phyloP scores from a whole-genome alignment of 2,329 filamentous ascomycete genomes.

The Myrmaecium sp. region DNA sequence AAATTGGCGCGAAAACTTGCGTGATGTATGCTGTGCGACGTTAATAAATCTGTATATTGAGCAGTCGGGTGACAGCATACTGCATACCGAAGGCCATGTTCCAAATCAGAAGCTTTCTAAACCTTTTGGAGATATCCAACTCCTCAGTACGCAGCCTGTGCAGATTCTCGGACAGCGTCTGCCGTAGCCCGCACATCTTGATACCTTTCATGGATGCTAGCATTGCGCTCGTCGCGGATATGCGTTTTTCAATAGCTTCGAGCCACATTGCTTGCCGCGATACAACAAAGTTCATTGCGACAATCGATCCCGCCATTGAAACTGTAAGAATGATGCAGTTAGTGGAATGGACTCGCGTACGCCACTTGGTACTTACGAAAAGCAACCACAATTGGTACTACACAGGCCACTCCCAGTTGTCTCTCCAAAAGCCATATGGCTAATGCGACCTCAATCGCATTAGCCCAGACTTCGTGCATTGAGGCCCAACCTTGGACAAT shows the following conservation, averaged over 20 bases:
- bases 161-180: conserved; percentile 13
- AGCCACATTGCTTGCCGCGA: conserved; percentile 23
- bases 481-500: conserved; percentile 18
- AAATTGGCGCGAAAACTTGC: conserved; percentile 23
- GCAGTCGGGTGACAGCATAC: too few species aligned
- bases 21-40: conserved; percentile 14
- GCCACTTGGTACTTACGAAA: conserved; percentile 13
- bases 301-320: conserved; percentile 12
- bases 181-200: conserved; percentile 26
- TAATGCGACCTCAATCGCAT: conserved; percentile 25
- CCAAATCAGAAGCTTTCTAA: conserved; percentile 18
- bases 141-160: conserved; percentile 17
- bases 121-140: conserved; percentile 17
- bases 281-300: conserved; percentile 14
- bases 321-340: too few species aligned
- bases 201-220: conserved; percentile 30
- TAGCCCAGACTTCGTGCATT: conserved; percentile 18
- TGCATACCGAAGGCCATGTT: conserved; percentile 18
- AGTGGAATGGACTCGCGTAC: too few species aligned
- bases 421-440: conserved; percentile 30
- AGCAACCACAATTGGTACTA: conserved; percentile 30
- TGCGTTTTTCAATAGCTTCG: conserved; percentile 26
- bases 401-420: conserved; percentile 31
- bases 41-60: neutral
- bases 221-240: conserved; percentile 24